Evolutionary conservation across 1,284 basidiomycete genomes (phyloP).

Genomic region (Malassezia brasiliensis): DNA sequence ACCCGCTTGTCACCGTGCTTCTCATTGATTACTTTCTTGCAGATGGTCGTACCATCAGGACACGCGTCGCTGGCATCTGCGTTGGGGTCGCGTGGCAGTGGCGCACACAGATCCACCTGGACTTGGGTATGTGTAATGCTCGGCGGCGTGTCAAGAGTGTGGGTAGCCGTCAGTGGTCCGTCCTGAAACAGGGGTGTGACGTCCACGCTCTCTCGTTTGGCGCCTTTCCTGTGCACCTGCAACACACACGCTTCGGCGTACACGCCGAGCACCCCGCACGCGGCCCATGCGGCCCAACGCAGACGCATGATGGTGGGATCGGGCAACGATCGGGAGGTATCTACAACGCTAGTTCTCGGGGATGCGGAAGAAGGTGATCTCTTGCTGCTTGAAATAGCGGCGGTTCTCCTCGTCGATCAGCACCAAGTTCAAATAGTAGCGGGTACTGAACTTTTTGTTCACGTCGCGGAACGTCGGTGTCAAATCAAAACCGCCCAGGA

Average conservation of each 20-base stretch:
- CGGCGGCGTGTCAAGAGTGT: constrained; percentile 15
- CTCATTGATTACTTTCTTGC: neutral
- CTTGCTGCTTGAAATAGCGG: constrained; percentile 68
- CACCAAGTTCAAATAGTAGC: constrained; percentile 86
- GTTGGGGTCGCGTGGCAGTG: neutral
- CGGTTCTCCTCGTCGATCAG: constrained; percentile 96
- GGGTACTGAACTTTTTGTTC: constrained; percentile 95
- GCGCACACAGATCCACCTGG: constrained; percentile 11
- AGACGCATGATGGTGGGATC: neutral
- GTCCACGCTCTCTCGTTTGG: neutral
- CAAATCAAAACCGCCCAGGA: constrained; percentile 93
- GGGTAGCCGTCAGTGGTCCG: neutral
- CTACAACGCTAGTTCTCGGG: constrained; percentile 13
- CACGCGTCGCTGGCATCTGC: constrained; percentile 1
- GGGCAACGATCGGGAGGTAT: constrained; percentile 3
- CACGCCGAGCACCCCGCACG: neutral
- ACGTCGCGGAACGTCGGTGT: constrained; percentile 98
- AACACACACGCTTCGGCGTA: neutral
- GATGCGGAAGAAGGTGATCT: constrained; percentile 43
- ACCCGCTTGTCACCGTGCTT: neutral
- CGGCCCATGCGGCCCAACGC: neutral
- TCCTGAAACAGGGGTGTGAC: neutral
- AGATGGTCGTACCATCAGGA: constrained; percentile 1
- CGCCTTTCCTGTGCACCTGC: no score
- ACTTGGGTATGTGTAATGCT: constrained; percentile 20